A percentile compares a stretch with the other conserved stretches of the same genome.
phyloP scores from a whole-genome alignment of 768 basidiomycete genomes.

The Brasilioporus rufonigricans region DNA sequence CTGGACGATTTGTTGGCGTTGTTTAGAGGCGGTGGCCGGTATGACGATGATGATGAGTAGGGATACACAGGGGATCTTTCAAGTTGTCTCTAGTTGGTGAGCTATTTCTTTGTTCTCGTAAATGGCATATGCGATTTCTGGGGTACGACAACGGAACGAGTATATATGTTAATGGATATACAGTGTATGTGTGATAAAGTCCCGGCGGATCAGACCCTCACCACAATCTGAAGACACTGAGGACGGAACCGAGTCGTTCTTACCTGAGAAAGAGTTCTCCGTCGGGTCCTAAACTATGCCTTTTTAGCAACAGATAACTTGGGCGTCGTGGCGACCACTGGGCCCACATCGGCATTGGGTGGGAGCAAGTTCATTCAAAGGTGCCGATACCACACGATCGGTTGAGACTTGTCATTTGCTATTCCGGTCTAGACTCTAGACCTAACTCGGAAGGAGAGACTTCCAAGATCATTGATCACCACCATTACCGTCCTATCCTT shows the following conservation, averaged over 20 bases:
- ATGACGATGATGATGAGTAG: slow-evolving; percentile 36
- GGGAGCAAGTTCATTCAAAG: no score
- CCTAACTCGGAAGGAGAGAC: no score
- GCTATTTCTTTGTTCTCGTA: not conserved
- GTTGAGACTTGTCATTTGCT: no score
- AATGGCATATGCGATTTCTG: not conserved
- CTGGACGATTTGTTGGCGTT: slow-evolving; percentile 84
- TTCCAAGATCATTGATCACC: no score
- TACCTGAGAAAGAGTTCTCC: not conserved
- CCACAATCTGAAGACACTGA: no score
- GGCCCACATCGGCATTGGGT: no score
- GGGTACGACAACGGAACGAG: not conserved
- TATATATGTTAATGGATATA: not conserved
- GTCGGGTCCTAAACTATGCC: not conserved
- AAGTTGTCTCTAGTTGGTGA: not conserved
- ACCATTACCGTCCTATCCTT: no score
- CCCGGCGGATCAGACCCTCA: no score
- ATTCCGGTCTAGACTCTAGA: no score
- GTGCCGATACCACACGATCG: no score
- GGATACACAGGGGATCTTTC: not conserved
- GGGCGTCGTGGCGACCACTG: no score
- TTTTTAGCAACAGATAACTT: not conserved
- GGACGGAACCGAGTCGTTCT: no score
- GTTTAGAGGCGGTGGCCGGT: slow-evolving; percentile 57
- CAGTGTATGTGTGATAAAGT: not conserved